Percentiles rank a stretch among this genome's conserved stretches.
phyloP scores from a whole-genome alignment of 148 eudicot species.

The Diospyros kaki region DNA sequence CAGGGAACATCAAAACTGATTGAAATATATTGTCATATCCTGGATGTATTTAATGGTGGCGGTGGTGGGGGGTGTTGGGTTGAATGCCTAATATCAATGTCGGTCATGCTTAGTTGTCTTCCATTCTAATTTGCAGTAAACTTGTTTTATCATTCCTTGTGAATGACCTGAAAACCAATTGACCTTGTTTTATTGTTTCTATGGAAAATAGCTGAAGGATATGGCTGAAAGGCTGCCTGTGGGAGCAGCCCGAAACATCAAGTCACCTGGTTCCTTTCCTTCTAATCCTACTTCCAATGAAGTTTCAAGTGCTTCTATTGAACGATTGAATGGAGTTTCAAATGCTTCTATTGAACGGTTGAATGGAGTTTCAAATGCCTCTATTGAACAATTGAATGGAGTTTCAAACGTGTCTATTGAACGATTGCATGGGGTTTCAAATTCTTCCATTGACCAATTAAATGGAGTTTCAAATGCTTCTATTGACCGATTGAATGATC shows the following conservation, averaged over 20 bases:
- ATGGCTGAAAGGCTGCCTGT: constrained; percentile 98
- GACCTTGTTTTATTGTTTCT: not conserved
- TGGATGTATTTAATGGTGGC: too few relatives aligned
- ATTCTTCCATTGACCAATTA: too few relatives aligned
- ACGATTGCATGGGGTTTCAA: constrained; percentile 24
- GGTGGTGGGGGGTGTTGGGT: not conserved
- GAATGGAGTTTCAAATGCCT: constrained; percentile 45
- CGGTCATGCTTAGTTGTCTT: not conserved
- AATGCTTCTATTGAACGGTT: constrained; percentile 43
- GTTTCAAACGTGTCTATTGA: constrained; percentile 45
- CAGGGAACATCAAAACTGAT: too few relatives aligned
- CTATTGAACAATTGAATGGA: constrained; percentile 47
- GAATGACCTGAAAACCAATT: constrained; percentile 6
- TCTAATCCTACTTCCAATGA: constrained; percentile 23
- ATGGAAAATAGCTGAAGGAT: constrained; percentile 61
- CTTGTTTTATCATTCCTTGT: not conserved
- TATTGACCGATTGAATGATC: constrained; percentile 45
- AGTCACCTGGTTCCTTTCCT: constrained; percentile 44
- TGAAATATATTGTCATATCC: too few relatives aligned
- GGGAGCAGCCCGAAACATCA: constrained; percentile 71
- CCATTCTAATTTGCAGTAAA: not conserved
- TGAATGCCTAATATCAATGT: not conserved
- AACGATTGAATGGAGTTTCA: constrained; percentile 30
- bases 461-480: constrained; percentile 46
- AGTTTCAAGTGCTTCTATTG: constrained; percentile 13